Conservation (phyloP, 1,284 basidiomycete species). For the Amylostereum chailletii region DNA sequence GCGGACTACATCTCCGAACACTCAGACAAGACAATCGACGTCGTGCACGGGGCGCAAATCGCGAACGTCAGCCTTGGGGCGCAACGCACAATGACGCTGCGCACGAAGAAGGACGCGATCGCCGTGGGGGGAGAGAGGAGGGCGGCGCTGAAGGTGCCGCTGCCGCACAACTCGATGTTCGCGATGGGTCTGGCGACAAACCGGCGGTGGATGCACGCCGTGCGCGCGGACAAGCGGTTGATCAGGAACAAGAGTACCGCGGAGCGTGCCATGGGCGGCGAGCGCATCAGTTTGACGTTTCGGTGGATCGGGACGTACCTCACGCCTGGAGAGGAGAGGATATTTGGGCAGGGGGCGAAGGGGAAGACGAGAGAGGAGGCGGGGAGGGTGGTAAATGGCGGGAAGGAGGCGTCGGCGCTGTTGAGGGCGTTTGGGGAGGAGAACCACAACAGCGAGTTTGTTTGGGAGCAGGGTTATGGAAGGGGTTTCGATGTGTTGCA, state of each 20-base stretch:
- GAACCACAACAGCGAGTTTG: constrained; percentile 57
- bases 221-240: constrained; percentile 63
- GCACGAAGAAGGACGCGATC: constrained; percentile 44
- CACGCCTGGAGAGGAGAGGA: constrained; percentile 34
- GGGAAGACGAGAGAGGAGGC: constrained; percentile 48
- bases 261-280: constrained; percentile 47
- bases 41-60: constrained; percentile 59
- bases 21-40: constrained; percentile 74
- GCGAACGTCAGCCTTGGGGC: constrained; percentile 73
- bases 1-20: constrained; percentile 77
- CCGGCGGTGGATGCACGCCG: constrained; percentile 58
- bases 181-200: constrained; percentile 67
- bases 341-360: constrained; percentile 63
- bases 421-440: constrained; percentile 60
- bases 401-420: constrained; percentile 39
- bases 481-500: constrained; percentile 60
- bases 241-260: constrained; percentile 36
- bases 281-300: constrained; percentile 71
- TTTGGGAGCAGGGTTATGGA: constrained; percentile 59
- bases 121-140: constrained; percentile 18
- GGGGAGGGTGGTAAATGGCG: constrained; percentile 39
- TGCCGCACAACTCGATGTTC: constrained; percentile 74
- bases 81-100: constrained; percentile 61
- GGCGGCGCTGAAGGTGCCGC: constrained; percentile 48
- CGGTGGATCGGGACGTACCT: constrained; percentile 68